These are phyloP conservation scores for Ceratorhiza oryzae-sativae DNA, from an alignment of 1,284 basidiomycete species.

Conservation along the genomic window DNA sequence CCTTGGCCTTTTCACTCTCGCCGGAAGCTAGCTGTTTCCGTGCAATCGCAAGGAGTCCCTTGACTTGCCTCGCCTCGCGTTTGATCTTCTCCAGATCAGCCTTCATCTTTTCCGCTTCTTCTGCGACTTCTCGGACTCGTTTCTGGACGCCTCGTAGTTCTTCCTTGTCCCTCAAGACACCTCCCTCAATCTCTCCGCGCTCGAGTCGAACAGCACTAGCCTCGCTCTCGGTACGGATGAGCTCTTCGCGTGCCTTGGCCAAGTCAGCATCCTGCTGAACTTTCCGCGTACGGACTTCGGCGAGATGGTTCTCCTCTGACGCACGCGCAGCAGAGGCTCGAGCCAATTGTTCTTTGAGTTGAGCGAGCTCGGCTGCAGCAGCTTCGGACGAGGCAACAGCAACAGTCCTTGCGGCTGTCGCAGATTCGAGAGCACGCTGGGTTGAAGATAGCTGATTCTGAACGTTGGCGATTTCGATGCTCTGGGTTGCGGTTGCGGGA, in stretches of 20 bases:
- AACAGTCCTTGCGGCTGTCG: constrained; percentile 64
- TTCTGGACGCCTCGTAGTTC: constrained; percentile 88
- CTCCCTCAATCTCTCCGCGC: constrained; percentile 91
- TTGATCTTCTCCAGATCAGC: constrained; percentile 84
- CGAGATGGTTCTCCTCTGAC: constrained; percentile 78
- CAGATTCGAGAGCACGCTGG: constrained; percentile 67
- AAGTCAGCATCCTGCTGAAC: constrained; percentile 78
- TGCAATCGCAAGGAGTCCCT: constrained; percentile 91
- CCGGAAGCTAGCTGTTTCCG: constrained; percentile 92
- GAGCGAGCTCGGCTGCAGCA: constrained; percentile 73
- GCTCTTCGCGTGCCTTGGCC: constrained; percentile 75
- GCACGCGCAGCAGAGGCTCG: constrained; percentile 84
- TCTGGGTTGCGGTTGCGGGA: constrained; percentile 46
- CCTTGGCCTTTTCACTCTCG: constrained; percentile 77
- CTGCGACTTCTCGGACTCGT: constrained; percentile 80
- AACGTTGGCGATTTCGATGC: constrained; percentile 80
- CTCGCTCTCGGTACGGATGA: constrained; percentile 92
- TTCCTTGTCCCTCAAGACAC: constrained; percentile 91
- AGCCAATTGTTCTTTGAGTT: constrained; percentile 76
- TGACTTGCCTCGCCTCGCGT: constrained; percentile 96
- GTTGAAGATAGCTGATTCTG: constrained; percentile 88
- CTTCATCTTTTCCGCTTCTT: constrained; percentile 76
- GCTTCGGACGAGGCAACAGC: constrained; percentile 66
- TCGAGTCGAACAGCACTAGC: constrained; percentile 88
- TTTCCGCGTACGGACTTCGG: constrained; percentile 75